Evolutionary conservation across 805 yeast genomes (phyloP), one percentile per base, ranked within the genome.

Genomic region (Suhomyces canberraensis): DNA sequence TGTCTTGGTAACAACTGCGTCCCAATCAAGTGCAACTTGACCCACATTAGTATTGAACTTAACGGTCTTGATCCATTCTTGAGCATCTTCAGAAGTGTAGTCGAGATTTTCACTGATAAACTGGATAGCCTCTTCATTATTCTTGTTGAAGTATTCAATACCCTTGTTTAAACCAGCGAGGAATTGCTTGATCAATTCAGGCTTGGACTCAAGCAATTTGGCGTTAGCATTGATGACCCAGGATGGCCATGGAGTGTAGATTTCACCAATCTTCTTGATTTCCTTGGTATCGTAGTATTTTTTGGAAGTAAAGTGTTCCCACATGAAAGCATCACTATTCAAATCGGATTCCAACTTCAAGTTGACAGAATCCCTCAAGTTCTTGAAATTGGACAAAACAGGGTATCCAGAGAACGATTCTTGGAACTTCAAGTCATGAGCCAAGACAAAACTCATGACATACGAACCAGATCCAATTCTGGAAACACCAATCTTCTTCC

Each of bases 201-300:
- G 47, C n/a, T 52, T 48, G 4, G 44, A 19, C 5, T 54, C 58
- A 24, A 69, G 47, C 4, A 72, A 47, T n/a, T 62, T 65, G 11
- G 63, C 52, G 36, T 71, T 60, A 4, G 78, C 78, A 15, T 79
- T 77, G 33, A 88, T 71, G 11, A 87, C 90, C 96, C 96, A 89
- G 2, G 95, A 84, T 8, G 96, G 91, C 97, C 97, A 89, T 14
- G 97, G 97, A 0, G 97, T 89, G 61, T 84, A 85, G 39, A 89
- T 88, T 46, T 84, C 86, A 11, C 95, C 97, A 42, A 89, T 79
- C 47, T 76, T 69, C 61, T 84, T 86, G 61, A 90, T 81, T 50
- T 88, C 96, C 15, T 77, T 74, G 37, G 64, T 73, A 52, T 86
- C 96, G 58, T 84, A 87, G 64, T 85, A 89, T 56, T 77, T 78